Percentiles rank a stretch among this genome's conserved stretches.
phyloP scores from a whole-genome alignment of 2,329 filamentous ascomycete genomes.

The Nemania abortiva region DNA sequence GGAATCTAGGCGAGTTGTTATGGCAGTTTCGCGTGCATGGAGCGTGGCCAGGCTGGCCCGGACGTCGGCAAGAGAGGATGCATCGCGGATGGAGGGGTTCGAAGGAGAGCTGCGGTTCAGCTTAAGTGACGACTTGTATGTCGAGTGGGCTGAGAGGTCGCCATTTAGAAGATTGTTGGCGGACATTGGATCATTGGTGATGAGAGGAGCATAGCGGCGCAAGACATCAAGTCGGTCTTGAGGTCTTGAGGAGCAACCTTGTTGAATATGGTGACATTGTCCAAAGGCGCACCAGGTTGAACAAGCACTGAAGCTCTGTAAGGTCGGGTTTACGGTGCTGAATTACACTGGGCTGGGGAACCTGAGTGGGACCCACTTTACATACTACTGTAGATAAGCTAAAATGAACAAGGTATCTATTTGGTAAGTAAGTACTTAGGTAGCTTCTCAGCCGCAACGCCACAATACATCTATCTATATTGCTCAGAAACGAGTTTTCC shows the following conservation, averaged over 20 bases:
- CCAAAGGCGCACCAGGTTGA: conserved; percentile 6
- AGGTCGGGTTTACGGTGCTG: too few relatives aligned
- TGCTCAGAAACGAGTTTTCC: too few relatives aligned
- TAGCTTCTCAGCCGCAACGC: too few relatives aligned
- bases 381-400: too few relatives aligned
- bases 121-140: conserved; percentile 44
- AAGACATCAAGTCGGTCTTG: conserved; percentile 43
- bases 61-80: conserved; percentile 81
- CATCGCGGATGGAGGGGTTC: conserved; percentile 69
- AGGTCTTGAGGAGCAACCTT: conserved; percentile 32
- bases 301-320: too few relatives aligned
- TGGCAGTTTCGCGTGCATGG: conserved; percentile 78
- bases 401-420: too few relatives aligned
- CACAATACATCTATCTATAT: too few relatives aligned
- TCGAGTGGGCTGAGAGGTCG: conserved; percentile 48
- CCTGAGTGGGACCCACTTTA: too few relatives aligned
- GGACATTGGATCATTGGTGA: conserved; percentile 52
- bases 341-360: too few relatives aligned
- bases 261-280: conserved; percentile 24
- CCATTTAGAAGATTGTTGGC: conserved; percentile 52
- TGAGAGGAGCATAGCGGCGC: conserved; percentile 51
- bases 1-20: conserved; percentile 79
- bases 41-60: conserved; percentile 80
- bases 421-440: too few relatives aligned
- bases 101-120: conserved; percentile 44